Conservation (phyloP, 2,329 filamentous ascomycete species). For the Aspergillus phoenicis region DNA sequence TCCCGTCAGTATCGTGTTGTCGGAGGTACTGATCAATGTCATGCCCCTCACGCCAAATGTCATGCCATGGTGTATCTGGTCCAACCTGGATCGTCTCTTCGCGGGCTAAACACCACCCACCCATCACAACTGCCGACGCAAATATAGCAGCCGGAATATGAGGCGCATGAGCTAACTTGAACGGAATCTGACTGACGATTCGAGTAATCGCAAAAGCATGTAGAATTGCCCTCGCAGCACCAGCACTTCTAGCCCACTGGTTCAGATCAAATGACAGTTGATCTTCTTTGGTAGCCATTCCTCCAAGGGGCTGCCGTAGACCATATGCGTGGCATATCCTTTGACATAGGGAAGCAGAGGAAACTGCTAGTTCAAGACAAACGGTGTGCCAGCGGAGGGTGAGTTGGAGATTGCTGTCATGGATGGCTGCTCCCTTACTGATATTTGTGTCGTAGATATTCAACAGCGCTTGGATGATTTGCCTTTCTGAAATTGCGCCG, state of each 20-base stretch:
- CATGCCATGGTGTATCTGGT: not conserved
- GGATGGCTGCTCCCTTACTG: not conserved
- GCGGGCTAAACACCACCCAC: not conserved
- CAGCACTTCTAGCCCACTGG: conserved; percentile 12
- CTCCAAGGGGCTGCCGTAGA: not conserved
- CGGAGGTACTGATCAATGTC: not conserved
- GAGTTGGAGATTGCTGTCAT: not conserved
- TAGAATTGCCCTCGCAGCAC: not conserved
- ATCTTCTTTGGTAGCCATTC: not conserved
- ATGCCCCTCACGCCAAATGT: not conserved
- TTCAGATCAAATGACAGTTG: not conserved
- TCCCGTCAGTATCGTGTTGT: not conserved
- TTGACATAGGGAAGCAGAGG: conserved; percentile 18
- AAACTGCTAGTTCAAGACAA: conserved; percentile 18
- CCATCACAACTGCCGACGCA: not conserved
- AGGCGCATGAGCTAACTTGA: not conserved
- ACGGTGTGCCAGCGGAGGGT: conserved; percentile 23
- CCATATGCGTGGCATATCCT: conserved; percentile 12
- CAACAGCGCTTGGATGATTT: conserved; percentile 2
- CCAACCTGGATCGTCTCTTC: not conserved
- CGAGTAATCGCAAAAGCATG: conserved; percentile 1
- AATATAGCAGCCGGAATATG: not conserved
- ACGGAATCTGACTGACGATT: not conserved
- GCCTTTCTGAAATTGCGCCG: not conserved
- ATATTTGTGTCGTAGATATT: conserved; percentile 14